Conservation (phyloP, 2,329 filamentous ascomycete species). For the Epichloe brachyelytri region DNA sequence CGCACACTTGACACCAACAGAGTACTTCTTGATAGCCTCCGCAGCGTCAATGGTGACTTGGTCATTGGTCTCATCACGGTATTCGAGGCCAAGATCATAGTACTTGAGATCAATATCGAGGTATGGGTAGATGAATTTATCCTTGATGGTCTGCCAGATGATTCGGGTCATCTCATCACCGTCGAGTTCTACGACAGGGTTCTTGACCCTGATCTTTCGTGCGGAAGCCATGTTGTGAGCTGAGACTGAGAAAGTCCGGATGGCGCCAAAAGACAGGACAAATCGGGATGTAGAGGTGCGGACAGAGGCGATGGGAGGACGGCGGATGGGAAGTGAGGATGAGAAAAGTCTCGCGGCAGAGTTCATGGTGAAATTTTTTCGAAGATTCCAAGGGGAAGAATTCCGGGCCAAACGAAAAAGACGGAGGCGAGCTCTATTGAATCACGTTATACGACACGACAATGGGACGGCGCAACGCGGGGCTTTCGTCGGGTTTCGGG, state of each 20-base stretch:
- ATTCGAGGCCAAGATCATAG: slow-evolving; percentile 86
- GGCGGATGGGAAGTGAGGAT: slow-evolving; percentile 17
- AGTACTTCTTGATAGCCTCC: slow-evolving; percentile 98
- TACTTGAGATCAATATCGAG: slow-evolving; percentile 97
- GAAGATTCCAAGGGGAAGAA: not conserved
- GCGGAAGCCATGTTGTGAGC: slow-evolving; percentile 46
- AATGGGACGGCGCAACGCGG: slow-evolving; percentile 2
- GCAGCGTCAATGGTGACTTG: slow-evolving; percentile 91
- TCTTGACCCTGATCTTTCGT: slow-evolving; percentile 98
- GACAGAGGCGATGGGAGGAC: slow-evolving; percentile 13
- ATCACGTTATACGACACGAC: not conserved
- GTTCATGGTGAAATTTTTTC: slow-evolving; percentile 13
- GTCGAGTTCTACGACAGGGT: slow-evolving; percentile 94
- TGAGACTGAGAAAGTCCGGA: slow-evolving; percentile 46
- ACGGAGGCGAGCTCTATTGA: slow-evolving; percentile 6
- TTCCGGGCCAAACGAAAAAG: slow-evolving; percentile 8
- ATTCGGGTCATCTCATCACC: slow-evolving; percentile 95
- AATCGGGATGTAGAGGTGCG: slow-evolving; percentile 24
- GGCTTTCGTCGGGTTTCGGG: not conserved
- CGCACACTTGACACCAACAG: slow-evolving; percentile 96
- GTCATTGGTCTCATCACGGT: slow-evolving; percentile 92
- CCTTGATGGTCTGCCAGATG: slow-evolving; percentile 98
- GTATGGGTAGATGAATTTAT: slow-evolving; percentile 95
- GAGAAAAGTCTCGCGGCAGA: slow-evolving; percentile 19
- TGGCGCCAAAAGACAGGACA: slow-evolving; percentile 31